Evolutionary conservation across 495 filamentous ascomycete species (phyloP).

Genomic region (Penicillium coffeae): DNA sequence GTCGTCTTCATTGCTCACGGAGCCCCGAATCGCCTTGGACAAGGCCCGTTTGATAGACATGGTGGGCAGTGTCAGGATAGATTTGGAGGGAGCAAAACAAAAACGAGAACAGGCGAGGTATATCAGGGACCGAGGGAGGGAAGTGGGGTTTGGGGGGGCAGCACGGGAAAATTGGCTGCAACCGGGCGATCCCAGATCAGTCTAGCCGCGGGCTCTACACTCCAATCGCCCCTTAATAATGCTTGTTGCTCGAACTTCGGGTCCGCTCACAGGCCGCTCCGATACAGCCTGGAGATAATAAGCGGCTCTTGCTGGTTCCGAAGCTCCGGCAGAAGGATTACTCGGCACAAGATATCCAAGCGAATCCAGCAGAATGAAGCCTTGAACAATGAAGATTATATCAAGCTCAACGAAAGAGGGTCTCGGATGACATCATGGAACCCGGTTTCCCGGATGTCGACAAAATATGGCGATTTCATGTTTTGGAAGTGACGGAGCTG

Average conservation of each 20-base stretch:
- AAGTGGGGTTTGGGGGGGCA: conserved; percentile 1
- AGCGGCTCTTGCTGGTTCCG: too few relatives aligned
- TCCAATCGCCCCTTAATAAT: too few relatives aligned
- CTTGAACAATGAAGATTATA: too few relatives aligned
- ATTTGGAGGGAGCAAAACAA: background rate
- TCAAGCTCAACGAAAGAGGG: background rate
- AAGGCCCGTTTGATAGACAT: conserved; percentile 48
- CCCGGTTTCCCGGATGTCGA: background rate
- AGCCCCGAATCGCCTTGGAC: conserved; percentile 36
- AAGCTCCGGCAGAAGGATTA: too few relatives aligned
- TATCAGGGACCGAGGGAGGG: background rate
- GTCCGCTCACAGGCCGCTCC: too few relatives aligned
- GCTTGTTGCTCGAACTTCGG: too few relatives aligned
- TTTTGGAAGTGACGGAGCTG: background rate
- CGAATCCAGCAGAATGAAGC: too few relatives aligned
- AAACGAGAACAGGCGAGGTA: background rate
- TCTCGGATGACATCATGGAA: background rate
- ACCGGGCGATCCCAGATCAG: background rate
- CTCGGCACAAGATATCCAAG: too few relatives aligned
- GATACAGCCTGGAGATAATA: too few relatives aligned
- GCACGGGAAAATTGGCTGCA: background rate
- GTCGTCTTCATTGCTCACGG: conserved; percentile 22
- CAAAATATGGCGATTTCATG: background rate
- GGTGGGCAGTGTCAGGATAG: conserved; percentile 8
- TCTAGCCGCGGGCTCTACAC: background rate